Evolutionary conservation across 2,329 filamentous ascomycete genomes (phyloP).

Genomic region (Cladosporium sp.): DNA sequence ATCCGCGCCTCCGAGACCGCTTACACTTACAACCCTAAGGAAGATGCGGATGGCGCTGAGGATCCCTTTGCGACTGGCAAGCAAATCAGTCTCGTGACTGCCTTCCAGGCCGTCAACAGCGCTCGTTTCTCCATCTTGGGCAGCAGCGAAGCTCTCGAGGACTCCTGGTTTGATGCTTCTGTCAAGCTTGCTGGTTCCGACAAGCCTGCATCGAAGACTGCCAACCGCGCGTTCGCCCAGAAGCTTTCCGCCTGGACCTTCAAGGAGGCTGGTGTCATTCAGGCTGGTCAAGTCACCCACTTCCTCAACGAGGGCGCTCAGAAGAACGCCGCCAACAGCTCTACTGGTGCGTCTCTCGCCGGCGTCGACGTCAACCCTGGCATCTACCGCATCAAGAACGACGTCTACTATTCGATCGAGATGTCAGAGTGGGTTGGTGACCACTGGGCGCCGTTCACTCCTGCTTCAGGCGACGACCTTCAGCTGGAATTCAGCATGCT

Average conservation of each 20-base stretch:
- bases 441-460: conserved; percentile 72
- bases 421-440: conserved; percentile 81
- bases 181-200: conserved; percentile 59
- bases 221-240: conserved; percentile 83
- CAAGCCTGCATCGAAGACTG: conserved; percentile 63
- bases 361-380: conserved; percentile 67
- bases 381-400: conserved; percentile 95
- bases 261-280: conserved; percentile 86
- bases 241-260: conserved; percentile 93
- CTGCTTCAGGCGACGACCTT: conserved; percentile 69
- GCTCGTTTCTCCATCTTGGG: conserved; percentile 85
- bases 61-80: conserved; percentile 82
- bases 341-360: conserved; percentile 37
- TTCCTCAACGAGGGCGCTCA: conserved; percentile 60
- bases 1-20: conserved; percentile 80
- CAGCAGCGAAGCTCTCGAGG: conserved; percentile 80
- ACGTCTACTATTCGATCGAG: conserved; percentile 86
- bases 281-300: conserved; percentile 82
- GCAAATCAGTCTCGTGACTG: conserved; percentile 82
- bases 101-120: conserved; percentile 89
- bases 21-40: conserved; percentile 93
- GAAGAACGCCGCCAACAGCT: conserved; percentile 35
- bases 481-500: conserved; percentile 99
- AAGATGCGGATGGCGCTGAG: conserved; percentile 70
- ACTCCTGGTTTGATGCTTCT: conserved; percentile 84